Evolutionary conservation across 768 basidiomycete species (phyloP).

Genomic region (Mycena leptocephala): DNA sequence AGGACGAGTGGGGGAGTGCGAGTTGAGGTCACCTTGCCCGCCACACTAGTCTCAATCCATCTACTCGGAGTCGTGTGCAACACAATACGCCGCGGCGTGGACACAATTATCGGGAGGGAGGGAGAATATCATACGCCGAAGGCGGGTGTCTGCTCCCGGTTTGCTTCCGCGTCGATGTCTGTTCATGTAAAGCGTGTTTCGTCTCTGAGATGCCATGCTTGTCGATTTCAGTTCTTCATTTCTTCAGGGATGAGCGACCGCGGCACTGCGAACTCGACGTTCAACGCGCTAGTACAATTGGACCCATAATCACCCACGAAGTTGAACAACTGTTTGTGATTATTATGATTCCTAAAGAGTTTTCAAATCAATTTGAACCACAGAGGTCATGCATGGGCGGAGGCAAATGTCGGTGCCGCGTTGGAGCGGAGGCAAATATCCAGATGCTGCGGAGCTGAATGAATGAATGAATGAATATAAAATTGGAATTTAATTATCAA

Average conservation of each 20-base stretch:
- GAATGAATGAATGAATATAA: background rate
- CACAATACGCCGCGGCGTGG: background rate
- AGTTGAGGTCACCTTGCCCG: background rate
- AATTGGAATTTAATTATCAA: background rate
- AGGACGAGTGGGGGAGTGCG: background rate
- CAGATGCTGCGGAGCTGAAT: background rate
- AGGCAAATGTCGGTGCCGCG: background rate
- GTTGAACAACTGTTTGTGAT: background rate
- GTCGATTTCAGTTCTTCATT: too few relatives aligned
- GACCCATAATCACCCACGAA: background rate
- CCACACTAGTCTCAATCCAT: background rate
- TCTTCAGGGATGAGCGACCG: too few relatives aligned
- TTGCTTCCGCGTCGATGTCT: too few relatives aligned
- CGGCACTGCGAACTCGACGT: too few relatives aligned
- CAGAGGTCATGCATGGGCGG: background rate
- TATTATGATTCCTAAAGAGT: background rate
- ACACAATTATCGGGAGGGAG: too few relatives aligned
- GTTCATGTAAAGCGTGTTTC: too few relatives aligned
- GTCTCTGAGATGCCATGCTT: too few relatives aligned
- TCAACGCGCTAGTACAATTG: too few relatives aligned
- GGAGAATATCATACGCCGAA: too few relatives aligned
- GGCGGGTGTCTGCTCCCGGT: background rate
- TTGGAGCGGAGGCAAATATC: background rate
- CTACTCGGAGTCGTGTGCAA: background rate
- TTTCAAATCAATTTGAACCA: background rate